A percentile compares a stretch with the other conserved stretches of the same genome.
phyloP scores from a whole-genome alignment of 1,284 basidiomycete species.

The Exsudoporus floridanus region DNA sequence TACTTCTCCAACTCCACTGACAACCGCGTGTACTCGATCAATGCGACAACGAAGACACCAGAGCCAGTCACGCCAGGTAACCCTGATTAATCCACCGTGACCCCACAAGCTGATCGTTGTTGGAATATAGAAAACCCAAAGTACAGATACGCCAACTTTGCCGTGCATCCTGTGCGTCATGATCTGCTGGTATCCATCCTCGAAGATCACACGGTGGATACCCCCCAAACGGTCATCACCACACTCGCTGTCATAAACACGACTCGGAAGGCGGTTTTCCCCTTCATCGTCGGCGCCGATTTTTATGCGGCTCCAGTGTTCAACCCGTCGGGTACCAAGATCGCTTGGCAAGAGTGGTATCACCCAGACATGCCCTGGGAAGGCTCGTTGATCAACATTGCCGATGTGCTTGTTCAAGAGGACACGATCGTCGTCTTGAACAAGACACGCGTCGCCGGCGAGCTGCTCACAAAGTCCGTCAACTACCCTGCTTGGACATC shows the following conservation, averaged over 20 bases:
- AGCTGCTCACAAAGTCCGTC: constrained; percentile 47
- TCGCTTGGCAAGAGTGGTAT: constrained; percentile 74
- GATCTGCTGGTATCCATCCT: constrained; percentile 39
- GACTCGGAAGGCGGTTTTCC: constrained; percentile 26
- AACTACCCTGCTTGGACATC: constrained; percentile 61
- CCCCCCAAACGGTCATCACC: constrained; percentile 50
- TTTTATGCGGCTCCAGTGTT: constrained; percentile 61
- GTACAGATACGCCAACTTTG: constrained; percentile 53
- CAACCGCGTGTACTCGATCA: constrained; percentile 27
- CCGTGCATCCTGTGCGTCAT: constrained; percentile 26
- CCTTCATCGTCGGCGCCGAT: constrained; percentile 47
- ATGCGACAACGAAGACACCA: not conserved
- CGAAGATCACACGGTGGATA: constrained; percentile 59
- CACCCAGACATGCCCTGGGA: constrained; percentile 87
- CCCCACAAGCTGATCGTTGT: not conserved
- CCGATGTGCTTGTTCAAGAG: constrained; percentile 44
- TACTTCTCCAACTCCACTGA: constrained; percentile 38
- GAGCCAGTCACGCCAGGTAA: constrained; percentile 32
- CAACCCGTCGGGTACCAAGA: constrained; percentile 62
- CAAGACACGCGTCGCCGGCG: constrained; percentile 48
- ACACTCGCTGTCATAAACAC: constrained; percentile 49
- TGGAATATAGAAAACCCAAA: constrained; percentile 30
- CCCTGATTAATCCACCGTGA: not conserved
- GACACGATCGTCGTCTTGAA: constrained; percentile 24
- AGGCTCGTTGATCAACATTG: constrained; percentile 60